These are phyloP conservation scores for Corylus americana DNA, from an alignment of 306 rosid species.

Conservation along the genomic window DNA sequence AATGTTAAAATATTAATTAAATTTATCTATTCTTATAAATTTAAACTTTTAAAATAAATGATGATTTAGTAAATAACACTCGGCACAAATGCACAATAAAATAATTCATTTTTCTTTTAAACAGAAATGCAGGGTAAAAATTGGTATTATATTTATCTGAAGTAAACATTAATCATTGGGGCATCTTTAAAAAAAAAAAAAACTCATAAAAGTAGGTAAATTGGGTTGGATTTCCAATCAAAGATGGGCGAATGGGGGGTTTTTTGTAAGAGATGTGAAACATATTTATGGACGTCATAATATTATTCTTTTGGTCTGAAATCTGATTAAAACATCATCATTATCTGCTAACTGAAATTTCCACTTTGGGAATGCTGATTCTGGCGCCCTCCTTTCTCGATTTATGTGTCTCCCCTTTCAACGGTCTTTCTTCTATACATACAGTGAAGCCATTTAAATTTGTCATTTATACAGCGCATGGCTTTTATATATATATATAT, in stretches of 20 bases:
- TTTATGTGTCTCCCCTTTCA: no score
- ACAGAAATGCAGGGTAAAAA: background rate
- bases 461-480: no score
- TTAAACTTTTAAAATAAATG: no score
- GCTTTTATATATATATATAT: no score
- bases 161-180: background rate
- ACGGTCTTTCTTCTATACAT: no score
- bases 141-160: background rate
- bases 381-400: no score
- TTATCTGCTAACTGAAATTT: background rate
- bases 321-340: background rate
- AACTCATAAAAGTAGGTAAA: background rate
- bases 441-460: no score
- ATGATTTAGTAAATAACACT: background rate
- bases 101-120: no score
- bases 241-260: background rate
- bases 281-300: background rate
- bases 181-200: background rate
- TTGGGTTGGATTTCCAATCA: constrained; percentile 1
- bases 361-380: background rate
- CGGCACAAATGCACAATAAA: no score
- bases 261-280: background rate
- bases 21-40: no score
- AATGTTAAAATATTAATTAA: no score
- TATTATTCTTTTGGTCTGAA: background rate